Conservation (phyloP, 345 rosid species). For the Eutrema heterophyllum region DNA sequence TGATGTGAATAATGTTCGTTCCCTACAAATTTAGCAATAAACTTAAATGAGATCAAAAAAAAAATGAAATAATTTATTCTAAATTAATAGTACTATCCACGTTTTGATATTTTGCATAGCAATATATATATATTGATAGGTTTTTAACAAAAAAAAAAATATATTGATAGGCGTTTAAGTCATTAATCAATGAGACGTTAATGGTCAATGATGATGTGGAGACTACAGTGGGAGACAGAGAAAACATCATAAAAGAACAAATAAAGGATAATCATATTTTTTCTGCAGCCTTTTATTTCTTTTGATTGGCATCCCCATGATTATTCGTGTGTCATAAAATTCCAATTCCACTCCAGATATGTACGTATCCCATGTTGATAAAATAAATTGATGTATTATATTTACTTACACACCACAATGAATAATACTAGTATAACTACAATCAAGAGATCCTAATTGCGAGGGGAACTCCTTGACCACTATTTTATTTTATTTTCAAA, state of each 20-base stretch:
- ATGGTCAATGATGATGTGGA: slow-evolving; percentile 18
- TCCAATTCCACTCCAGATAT: not conserved
- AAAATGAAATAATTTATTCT: not conserved
- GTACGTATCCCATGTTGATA: not conserved
- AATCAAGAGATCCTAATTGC: too few relatives aligned
- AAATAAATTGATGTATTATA: too few relatives aligned
- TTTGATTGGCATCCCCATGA: slow-evolving; percentile 11
- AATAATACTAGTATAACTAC: too few relatives aligned
- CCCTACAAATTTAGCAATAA: not conserved
- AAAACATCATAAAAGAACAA: not conserved
- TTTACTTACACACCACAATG: too few relatives aligned
- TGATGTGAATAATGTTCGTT: not conserved
- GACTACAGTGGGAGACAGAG: slow-evolving; percentile 14
- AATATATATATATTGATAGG: too few relatives aligned
- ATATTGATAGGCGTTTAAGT: not conserved
- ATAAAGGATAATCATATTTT: not conserved
- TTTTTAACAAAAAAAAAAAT: too few relatives aligned
- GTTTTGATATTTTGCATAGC: not conserved
- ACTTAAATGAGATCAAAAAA: not conserved
- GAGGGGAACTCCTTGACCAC: too few relatives aligned
- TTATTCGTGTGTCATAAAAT: slow-evolving; percentile 11
- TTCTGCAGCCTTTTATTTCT: slow-evolving; percentile 11
- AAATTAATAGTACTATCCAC: not conserved
- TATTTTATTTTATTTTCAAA: too few relatives aligned
- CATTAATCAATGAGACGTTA: slow-evolving; percentile 12